Base-by-base conservation (phyloP, 2,329 filamentous ascomycete species). In the Alternaria postmessia region DNA sequence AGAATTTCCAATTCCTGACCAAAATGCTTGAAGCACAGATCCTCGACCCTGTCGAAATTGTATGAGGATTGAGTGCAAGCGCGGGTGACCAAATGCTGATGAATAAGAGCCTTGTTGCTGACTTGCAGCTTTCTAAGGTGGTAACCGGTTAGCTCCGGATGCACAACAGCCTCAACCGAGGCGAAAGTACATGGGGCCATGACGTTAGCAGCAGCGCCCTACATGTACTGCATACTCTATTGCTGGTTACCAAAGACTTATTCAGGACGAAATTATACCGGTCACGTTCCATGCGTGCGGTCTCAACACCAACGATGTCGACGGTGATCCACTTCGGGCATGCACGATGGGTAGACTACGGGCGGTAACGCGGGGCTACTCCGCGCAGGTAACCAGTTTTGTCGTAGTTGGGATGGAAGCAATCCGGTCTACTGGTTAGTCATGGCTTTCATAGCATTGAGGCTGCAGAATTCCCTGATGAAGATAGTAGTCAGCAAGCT, bases 221-320 rank as follows among this genome's bases (percentile, higher is more conserved):
- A 41, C 44, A 30, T 18, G 18, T 4, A 34, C 32, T 16, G 12
- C 42, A 48, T 36, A 36, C 52, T 22, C n/a, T 54, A 38, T 32
- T 28, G 51, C 28, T 46, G 34, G 49, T 72, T 74, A 74, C 65
- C 63, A 75, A 66, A 61, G 47, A 58, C 66, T 62, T 36, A 26
- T 52, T 72, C 66, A 49, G 63, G 46, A 38, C 4, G 12, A 42
- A 24, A 14, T 24, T 16, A 42, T 16, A 24, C 5, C 20, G 24
- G 26, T 49, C 32, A 56, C 52, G 47, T 59, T 43, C 24, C 47
- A 43, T 47, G 22, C 20, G 28, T 11, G 11, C 57, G 38, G 18
- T 12, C 38, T 52, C 57, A 39, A 53, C 44, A 56, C 44, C 52
- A 48, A 12, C 11, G 26, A n/a, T 14, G 18, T 39, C 6, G 36